phyloP scores from a whole-genome alignment of 176 grass and related monocot genomes.

The Oropetium thomaeum region DNA sequence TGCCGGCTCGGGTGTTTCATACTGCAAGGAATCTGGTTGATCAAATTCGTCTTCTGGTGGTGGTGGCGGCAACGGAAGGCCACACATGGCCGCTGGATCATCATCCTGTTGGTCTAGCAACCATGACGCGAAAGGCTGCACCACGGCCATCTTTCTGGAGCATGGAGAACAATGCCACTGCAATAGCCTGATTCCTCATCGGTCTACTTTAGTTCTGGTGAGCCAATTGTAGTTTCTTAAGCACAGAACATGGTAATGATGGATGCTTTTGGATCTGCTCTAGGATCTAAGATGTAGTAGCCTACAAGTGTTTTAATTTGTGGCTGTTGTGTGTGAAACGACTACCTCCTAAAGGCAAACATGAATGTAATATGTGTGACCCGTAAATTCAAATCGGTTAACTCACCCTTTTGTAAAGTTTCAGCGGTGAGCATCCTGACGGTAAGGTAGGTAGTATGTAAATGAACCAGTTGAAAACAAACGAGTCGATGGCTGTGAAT shows the following conservation, averaged over 20 bases:
- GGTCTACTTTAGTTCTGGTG: background rate
- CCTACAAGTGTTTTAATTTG: background rate
- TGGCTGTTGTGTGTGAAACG: slow-evolving; percentile 36
- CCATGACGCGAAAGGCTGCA: background rate
- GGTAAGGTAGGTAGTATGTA: no score
- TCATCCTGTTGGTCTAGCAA: background rate
- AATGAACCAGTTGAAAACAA: background rate
- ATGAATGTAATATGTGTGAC: background rate
- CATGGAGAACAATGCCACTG: slow-evolving; percentile 21
- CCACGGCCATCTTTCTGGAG: background rate
- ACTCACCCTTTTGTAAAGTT: background rate
- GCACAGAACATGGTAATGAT: background rate
- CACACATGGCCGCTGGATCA: slow-evolving; percentile 2
- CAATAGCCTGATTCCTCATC: background rate
- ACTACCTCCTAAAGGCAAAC: background rate
- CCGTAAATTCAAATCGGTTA: background rate
- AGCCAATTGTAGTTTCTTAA: background rate
- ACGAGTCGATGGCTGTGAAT: background rate
- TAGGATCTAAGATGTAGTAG: background rate
- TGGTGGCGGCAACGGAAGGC: background rate
- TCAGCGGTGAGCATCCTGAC: no score
- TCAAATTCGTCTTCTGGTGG: background rate
- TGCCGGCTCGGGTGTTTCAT: background rate
- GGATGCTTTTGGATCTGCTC: background rate
- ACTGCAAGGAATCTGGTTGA: background rate